Evolutionary conservation across 2,329 filamentous ascomycete species (phyloP).

Genomic region (Alternaria angustiovoidea): DNA sequence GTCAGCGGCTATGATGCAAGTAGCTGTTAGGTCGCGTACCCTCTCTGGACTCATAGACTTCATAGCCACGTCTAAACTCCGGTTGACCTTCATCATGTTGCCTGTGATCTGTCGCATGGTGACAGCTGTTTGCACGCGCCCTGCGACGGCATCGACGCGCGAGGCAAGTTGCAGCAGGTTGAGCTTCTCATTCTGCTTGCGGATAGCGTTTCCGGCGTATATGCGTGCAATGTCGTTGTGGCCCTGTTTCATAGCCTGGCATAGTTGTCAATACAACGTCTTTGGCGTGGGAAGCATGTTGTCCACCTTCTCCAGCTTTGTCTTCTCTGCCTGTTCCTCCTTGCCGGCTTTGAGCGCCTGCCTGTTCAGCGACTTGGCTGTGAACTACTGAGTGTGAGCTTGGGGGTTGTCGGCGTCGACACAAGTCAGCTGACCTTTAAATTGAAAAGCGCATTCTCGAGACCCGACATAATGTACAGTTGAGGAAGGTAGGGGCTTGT

Average conservation of each 20-base stretch:
- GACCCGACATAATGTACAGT: slow-evolving; percentile 61
- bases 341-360: slow-evolving; percentile 69
- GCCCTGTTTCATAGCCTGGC: slow-evolving; percentile 66
- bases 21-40: slow-evolving; percentile 48
- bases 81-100: slow-evolving; percentile 69
- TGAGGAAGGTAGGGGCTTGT: slow-evolving; percentile 15
- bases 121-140: slow-evolving; percentile 68
- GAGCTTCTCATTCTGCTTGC: slow-evolving; percentile 69
- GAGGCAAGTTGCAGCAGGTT: slow-evolving; percentile 66
- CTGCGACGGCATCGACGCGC: slow-evolving; percentile 67
- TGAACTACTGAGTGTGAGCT: slow-evolving; percentile 59
- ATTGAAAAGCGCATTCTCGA: slow-evolving; percentile 69
- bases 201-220: slow-evolving; percentile 69
- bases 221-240: slow-evolving; percentile 69
- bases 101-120: slow-evolving; percentile 69
- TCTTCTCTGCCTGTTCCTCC: slow-evolving; percentile 67
- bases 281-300: background rate
- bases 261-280: background rate
- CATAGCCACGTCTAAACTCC: slow-evolving; percentile 69
- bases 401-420: slow-evolving; percentile 1
- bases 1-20: background rate
- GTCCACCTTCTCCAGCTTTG: slow-evolving; percentile 67
- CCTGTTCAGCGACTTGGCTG: slow-evolving; percentile 68
- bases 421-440: slow-evolving; percentile 59
- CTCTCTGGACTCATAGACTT: slow-evolving; percentile 70